A percentile compares a stretch with the other conserved stretches of the same genome.
Conservation (phyloP, 75 land plant genomes). For the Azolla pinnata region DNA sequence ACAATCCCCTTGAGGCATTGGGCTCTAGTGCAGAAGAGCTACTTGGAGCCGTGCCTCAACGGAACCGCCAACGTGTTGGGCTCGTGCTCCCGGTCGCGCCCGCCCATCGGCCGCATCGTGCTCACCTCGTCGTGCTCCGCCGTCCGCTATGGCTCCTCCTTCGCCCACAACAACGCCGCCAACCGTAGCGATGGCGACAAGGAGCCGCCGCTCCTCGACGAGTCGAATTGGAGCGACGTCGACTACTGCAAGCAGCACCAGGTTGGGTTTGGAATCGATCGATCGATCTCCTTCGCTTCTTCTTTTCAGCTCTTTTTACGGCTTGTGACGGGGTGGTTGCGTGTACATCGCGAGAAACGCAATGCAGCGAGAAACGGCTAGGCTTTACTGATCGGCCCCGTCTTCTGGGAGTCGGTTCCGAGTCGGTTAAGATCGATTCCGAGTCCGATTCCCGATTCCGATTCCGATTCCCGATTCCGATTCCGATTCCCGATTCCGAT, state of each 20-base stretch:
- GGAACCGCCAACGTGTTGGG: conserved; percentile 67
- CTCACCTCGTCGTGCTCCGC: conserved; percentile 91
- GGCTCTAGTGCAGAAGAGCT: conserved; percentile 32
- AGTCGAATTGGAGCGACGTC: conserved; percentile 67
- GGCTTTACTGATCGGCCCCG: no score
- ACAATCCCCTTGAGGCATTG: background rate
- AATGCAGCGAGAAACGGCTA: no score
- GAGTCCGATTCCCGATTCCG: no score
- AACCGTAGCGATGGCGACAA: conserved; percentile 26
- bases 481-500: no score
- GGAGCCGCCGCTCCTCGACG: conserved; percentile 41
- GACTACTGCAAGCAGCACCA: conserved; percentile 64
- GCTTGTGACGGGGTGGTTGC: background rate
- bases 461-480: no score
- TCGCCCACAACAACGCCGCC: no score
- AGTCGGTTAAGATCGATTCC: no score
- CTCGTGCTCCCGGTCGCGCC: conserved; percentile 42
- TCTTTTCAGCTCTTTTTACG: background rate
- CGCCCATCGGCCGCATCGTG: conserved; percentile 49
- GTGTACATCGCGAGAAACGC: no score
- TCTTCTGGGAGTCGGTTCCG: no score
- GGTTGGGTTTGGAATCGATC: no score
- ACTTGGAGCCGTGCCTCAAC: conserved; percentile 57
- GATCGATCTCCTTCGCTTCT: background rate
- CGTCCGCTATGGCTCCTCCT: conserved; percentile 64